Conservation (phyloP, 108 stramenopile species). For the Nitzschia putrida region DNA sequence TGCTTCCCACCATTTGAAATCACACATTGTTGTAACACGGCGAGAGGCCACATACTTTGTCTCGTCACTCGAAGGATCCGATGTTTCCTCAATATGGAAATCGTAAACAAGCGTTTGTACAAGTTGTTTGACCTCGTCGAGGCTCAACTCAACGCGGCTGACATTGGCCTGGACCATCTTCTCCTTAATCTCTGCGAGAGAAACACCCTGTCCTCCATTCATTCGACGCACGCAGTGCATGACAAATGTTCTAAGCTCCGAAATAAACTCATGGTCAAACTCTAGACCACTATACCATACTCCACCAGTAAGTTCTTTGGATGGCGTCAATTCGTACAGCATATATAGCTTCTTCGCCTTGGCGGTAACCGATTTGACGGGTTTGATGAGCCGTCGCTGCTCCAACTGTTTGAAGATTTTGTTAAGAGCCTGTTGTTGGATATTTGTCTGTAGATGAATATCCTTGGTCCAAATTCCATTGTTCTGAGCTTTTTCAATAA, state of each 20-base stretch:
- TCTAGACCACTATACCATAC: slow-evolving; percentile 96
- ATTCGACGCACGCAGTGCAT: slow-evolving; percentile 65
- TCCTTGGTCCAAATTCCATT: slow-evolving; percentile 98
- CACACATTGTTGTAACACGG: slow-evolving; percentile 67
- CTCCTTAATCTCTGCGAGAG: slow-evolving; percentile 60
- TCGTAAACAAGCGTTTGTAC: slow-evolving; percentile 88
- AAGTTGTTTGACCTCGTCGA: slow-evolving; percentile 88
- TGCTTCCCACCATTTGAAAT: slow-evolving; percentile 84
- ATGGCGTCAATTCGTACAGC: slow-evolving; percentile 90
- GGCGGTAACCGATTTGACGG: slow-evolving; percentile 91
- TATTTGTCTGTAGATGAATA: slow-evolving; percentile 85
- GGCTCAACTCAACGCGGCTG: slow-evolving; percentile 77
- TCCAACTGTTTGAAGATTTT: slow-evolving; percentile 95
- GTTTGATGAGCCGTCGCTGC: slow-evolving; percentile 89
- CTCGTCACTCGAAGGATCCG: slow-evolving; percentile 46
- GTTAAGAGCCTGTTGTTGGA: slow-evolving; percentile 88
- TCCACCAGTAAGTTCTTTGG: slow-evolving; percentile 96
- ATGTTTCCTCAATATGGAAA: slow-evolving; percentile 58
- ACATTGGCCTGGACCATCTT: slow-evolving; percentile 83
- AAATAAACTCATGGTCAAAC: slow-evolving; percentile 97
- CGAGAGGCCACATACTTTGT: slow-evolving; percentile 57
- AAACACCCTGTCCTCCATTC: slow-evolving; percentile 70
- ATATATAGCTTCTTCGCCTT: slow-evolving; percentile 98
- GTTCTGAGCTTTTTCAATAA: slow-evolving; percentile 87
- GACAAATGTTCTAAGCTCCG: slow-evolving; percentile 84